Evolutionary conservation across 2,329 filamentous ascomycete genomes (phyloP).

Genomic region (Phyllosticta paracitricarpa): DNA sequence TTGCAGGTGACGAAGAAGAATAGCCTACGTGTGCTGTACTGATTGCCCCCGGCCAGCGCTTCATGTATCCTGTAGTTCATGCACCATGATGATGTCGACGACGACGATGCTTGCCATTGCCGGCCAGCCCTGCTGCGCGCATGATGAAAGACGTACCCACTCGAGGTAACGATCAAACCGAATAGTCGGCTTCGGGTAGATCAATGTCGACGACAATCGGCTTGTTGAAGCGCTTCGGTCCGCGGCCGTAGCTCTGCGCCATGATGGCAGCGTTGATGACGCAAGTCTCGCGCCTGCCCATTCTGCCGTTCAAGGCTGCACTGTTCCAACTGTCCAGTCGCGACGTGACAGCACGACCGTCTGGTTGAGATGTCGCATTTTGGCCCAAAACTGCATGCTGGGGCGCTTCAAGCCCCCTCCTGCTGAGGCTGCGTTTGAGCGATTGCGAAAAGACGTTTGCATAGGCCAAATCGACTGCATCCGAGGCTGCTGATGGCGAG

Average conservation of each 20-base stretch:
- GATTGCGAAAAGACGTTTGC: background rate
- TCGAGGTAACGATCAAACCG: background rate
- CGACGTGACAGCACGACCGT: constrained; percentile 5
- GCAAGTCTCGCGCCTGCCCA: constrained; percentile 56
- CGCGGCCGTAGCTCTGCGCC: constrained; percentile 47
- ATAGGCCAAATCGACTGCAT: background rate
- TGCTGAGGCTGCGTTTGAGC: background rate
- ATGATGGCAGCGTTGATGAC: constrained; percentile 72
- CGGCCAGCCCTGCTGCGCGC: background rate
- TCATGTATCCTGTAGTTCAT: background rate
- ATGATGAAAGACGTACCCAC: background rate
- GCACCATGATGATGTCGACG: background rate
- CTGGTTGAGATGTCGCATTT: constrained; percentile 2
- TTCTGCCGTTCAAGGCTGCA: constrained; percentile 15
- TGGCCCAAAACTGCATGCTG: background rate
- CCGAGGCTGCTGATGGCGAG: constrained; percentile 2
- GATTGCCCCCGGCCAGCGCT: background rate
- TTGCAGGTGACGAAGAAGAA: background rate
- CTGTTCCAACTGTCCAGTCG: constrained; percentile 13
- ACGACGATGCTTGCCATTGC: background rate
- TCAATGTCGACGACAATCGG: constrained; percentile 78
- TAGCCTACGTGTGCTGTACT: constrained; percentile 5
- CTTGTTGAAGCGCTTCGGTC: constrained; percentile 59
- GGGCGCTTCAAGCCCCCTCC: background rate
- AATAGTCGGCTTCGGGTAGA: constrained; percentile 40